Evolutionary conservation across 2,329 filamentous ascomycete species (phyloP).

Genomic region (Graphilbum ipis-grandicollis): DNA sequence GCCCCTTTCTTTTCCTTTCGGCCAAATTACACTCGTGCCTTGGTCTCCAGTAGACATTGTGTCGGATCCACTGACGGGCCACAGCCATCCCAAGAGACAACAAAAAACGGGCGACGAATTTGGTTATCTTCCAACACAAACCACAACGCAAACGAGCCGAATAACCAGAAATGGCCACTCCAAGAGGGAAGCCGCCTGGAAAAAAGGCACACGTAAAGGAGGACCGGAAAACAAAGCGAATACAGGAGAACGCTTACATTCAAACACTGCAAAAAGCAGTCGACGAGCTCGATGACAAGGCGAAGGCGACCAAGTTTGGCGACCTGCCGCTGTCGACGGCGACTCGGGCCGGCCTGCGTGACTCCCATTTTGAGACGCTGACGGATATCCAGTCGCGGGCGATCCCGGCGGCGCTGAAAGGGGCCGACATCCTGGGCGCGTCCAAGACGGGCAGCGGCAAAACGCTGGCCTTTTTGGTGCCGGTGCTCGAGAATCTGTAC

Average conservation of each 20-base stretch:
- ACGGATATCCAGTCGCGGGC: conserved; percentile 86
- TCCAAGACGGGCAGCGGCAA: conserved; percentile 95
- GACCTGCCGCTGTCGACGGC: conserved; percentile 74
- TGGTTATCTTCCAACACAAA: no score
- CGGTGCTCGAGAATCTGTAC: conserved; percentile 84
- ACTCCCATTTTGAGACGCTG: conserved; percentile 74
- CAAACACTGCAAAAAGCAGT: conserved; percentile 12
- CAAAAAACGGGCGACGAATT: no score
- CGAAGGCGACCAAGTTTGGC: conserved; percentile 48
- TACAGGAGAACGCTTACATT: conserved; percentile 12
- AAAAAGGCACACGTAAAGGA: conserved; percentile 3
- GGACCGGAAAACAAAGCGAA: conserved; percentile 12
- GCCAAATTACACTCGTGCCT: no score
- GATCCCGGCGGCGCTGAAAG: conserved; percentile 75
- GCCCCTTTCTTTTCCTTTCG: no score
- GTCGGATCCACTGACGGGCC: no score
- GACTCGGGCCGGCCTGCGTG: conserved; percentile 62
- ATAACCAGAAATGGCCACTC: conserved; percentile 5
- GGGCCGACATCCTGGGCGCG: conserved; percentile 75
- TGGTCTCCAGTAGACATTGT: no score
- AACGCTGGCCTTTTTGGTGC: conserved; percentile 82
- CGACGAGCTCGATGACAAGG: conserved; percentile 32
- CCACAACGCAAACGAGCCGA: no score
- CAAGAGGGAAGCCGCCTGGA: conserved; percentile 2
- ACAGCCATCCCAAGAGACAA: neutral